Base-by-base conservation (phyloP, 1,139 yeast genomes). In the Kodamaea anthophila region DNA sequence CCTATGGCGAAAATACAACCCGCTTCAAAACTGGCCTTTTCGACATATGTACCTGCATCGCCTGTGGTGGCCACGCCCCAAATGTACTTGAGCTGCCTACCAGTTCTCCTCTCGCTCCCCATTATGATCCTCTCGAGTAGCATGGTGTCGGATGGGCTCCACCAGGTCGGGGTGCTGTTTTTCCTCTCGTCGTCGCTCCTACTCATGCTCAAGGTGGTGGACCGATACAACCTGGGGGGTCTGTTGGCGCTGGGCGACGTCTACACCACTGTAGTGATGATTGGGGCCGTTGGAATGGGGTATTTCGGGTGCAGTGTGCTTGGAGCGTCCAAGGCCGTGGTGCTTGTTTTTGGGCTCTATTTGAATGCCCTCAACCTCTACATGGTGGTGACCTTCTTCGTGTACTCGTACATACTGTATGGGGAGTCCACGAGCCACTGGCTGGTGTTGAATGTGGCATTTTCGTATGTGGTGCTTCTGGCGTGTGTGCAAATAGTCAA, bases 81-180 rank as follows among this genome's bases (percentile, higher is more conserved):
- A 12, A 21, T n/a, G n/a, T 10, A 4, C 24, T 13, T 9, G 5
- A 8, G n/a, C n/a, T n/a, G n/a, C n/a, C n/a, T n/a, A n/a, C n/a
- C n/a, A n/a, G n/a, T n/a, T n/a, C n/a, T 53, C 28, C 47, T 49
- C n/a, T 51, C 59, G 2, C 40, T 56, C 23, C 61, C 61, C 1
- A 47, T 53, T 10, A 40, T 57, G 16, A 45, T 49, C 22, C 56
- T 60, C 4, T 44, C 51, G 26, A 53, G 60, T 4, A 44, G 54
- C 24, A 36, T 54, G 21, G 40, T 57, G 14, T 6, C 18, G 15
- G 13, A 20, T 21, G 9, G 10, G 12, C 5, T 13, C 10, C 27
- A 24, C 23, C 18, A 15, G 9, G 5, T 24, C 5, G 22, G 21
- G 12, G 11, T 38, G 5, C 43, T 45, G 47, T 34, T 40, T 15